Evolutionary conservation across 2,329 filamentous ascomycete genomes (phyloP), one percentile per base, ranked within the genome.

Genomic region (Alternaria gansuensis): DNA sequence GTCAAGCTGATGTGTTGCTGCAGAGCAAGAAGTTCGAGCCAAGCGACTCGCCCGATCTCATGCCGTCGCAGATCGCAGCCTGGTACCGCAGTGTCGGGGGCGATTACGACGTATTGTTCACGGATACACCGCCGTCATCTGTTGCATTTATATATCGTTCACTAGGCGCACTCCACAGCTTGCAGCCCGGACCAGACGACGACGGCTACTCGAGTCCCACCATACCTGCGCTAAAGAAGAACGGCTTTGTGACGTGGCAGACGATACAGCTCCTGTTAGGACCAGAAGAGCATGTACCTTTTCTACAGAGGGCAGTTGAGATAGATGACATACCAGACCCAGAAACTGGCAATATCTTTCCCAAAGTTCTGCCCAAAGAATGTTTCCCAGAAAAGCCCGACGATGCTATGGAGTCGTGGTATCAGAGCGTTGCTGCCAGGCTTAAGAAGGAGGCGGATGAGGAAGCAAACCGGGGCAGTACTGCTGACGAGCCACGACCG

Each of bases 81-180:
- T 83, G 82, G 77, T 83, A 84, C 73, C 78, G 79, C 60, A 74
- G 81, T 53, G 72, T 82, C 60, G 67, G 81, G 68, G 75, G 80
- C 69, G 67, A 82, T 78, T 73, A 81, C 75, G 81, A 83, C 57
- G 74, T 81, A 24, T 85, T 98, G 53, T 98, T 98, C 76, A 82
- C 94, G 40, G 84, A 89, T 3, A 91, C 90, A 33, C 88, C 90
- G 21, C 81, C 88, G 60, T 81, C 87, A 36, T 89, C 90, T 41
- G 88, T 99, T 63, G 95, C 93, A 28, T 96, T 92, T 79, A 95
- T 97, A 65, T 98, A 96, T 83, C 90, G 92, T 72, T 91, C 91
- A 7, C 87, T 96, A 51, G 95, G 94, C 67, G 97, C 94, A 75
- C 90, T 93, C 69, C 94, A 98, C 79, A 88, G 88, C 49, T 83